These are phyloP conservation scores for Epichloe amarillans DNA, from an alignment of 2,329 filamentous ascomycete species.

Conservation along the genomic window DNA sequence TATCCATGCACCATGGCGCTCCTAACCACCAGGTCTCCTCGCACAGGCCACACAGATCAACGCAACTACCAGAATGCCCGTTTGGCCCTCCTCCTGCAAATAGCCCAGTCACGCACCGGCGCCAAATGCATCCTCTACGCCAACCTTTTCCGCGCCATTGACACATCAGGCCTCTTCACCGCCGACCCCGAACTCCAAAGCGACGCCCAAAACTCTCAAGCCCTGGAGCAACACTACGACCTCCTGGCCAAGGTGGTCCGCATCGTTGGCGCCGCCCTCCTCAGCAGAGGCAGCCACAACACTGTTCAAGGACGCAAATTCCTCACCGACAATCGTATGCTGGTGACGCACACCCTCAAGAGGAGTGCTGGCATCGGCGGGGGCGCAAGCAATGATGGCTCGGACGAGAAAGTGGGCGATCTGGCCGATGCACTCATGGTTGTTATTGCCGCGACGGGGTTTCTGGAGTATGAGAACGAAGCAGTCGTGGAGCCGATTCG, in stretches of 20 bases:
- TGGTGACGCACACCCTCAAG: conserved; percentile 84
- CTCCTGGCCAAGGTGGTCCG: conserved; percentile 70
- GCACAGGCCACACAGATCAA: conserved; percentile 26
- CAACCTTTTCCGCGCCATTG: conserved; percentile 71
- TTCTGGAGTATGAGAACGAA: conserved; percentile 51
- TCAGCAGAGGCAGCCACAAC: conserved; percentile 73
- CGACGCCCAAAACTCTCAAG: conserved; percentile 53
- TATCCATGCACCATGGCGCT: too few relatives aligned
- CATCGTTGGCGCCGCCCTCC: conserved; percentile 68
- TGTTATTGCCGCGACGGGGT: conserved; percentile 69
- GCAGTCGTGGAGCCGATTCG: conserved; percentile 19
- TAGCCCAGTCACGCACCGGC: conserved; percentile 73
- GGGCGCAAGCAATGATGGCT: conserved; percentile 21
- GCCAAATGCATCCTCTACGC: conserved; percentile 80
- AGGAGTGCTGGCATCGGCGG: conserved; percentile 65
- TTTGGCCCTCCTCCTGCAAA: conserved; percentile 67
- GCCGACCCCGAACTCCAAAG: conserved; percentile 88
- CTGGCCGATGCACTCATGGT: conserved; percentile 77
- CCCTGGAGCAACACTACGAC: conserved; percentile 70
- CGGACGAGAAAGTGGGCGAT: conserved; percentile 55
- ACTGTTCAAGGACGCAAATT: conserved; percentile 69
- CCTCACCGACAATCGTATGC: conserved; percentile 65
- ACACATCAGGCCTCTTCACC: conserved; percentile 71
- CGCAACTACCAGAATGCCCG: conserved; percentile 53
- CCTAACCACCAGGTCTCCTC: conserved; percentile 4